phyloP scores from a whole-genome alignment of 2,329 filamentous ascomycete genomes.

The Samsoniella hepiali region DNA sequence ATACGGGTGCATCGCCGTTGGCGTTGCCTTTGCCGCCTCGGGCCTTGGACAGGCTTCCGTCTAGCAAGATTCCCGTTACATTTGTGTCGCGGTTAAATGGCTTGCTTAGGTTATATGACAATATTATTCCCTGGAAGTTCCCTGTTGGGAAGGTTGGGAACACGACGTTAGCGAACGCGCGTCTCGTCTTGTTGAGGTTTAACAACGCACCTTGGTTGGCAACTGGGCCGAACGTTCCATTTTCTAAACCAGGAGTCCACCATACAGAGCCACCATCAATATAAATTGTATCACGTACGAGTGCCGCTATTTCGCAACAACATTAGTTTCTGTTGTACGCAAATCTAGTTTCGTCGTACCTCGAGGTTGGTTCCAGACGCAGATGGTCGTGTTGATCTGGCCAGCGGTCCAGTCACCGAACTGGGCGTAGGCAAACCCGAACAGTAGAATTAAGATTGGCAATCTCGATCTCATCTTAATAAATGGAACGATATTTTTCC shows the following conservation, averaged over 20 bases:
- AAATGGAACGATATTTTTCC: not conserved
- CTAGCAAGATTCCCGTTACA: slow-evolving; percentile 47
- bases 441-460: not conserved
- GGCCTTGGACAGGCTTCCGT: slow-evolving; percentile 44
- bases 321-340: not conserved
- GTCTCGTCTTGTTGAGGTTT: not conserved
- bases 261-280: slow-evolving; percentile 59
- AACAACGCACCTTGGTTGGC: slow-evolving; percentile 38
- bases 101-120: slow-evolving; percentile 55
- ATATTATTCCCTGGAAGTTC: slow-evolving; percentile 51
- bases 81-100: slow-evolving; percentile 54
- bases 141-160: slow-evolving; percentile 32
- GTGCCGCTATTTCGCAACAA: slow-evolving; percentile 41
- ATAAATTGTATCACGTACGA: slow-evolving; percentile 61
- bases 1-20: slow-evolving; percentile 54
- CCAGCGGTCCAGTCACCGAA: slow-evolving; percentile 44
- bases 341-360: slow-evolving; percentile 29
- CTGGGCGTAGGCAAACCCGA: slow-evolving; percentile 35
- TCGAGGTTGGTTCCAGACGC: slow-evolving; percentile 51
- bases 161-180: not conserved
- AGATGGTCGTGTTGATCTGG: slow-evolving; percentile 58
- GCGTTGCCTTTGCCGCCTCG: slow-evolving; percentile 44
- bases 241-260: slow-evolving; percentile 50
- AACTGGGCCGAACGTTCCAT: slow-evolving; percentile 36
- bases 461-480: not conserved